phyloP scores from a whole-genome alignment of 2,329 filamentous ascomycete species.

The Cladosporium sp. region DNA sequence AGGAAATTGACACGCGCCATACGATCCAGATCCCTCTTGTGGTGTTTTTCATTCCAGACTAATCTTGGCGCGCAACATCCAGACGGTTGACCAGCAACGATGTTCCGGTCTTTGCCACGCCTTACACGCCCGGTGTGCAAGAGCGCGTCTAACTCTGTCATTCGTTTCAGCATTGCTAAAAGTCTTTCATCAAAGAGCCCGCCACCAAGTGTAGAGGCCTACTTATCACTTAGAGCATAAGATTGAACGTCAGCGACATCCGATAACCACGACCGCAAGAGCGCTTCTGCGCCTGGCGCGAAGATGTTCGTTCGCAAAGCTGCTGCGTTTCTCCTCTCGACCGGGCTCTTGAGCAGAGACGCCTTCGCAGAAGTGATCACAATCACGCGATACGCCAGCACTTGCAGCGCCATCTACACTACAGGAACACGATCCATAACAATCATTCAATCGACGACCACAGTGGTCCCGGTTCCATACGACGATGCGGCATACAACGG shows the following conservation, averaged over 20 bases:
- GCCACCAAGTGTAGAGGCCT: too few species aligned
- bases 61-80: slow-evolving; percentile 5
- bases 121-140: slow-evolving; percentile 2
- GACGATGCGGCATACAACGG: slow-evolving; percentile 26
- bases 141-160: slow-evolving; percentile 2
- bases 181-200: too few species aligned
- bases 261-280: not conserved
- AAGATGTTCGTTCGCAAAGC: slow-evolving; percentile 11
- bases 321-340: not conserved
- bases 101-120: slow-evolving; percentile 6
- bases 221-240: too few species aligned
- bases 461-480: slow-evolving; percentile 20
- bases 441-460: slow-evolving; percentile 25
- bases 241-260: not conserved
- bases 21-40: not conserved
- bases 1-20: not conserved
- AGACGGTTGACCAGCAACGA: slow-evolving; percentile 11
- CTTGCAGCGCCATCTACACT: slow-evolving; percentile 26
- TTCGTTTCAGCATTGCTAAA: not conserved
- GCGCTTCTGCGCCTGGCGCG: slow-evolving; percentile 12
- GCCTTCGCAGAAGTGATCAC: slow-evolving; percentile 21
- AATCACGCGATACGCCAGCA: slow-evolving; percentile 24
- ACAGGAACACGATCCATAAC: slow-evolving; percentile 21
- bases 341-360: slow-evolving; percentile 1
- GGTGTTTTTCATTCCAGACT: slow-evolving; percentile 10